phyloP scores from a whole-genome alignment of 768 basidiomycete genomes.

The Gloeostereum incarnatum region DNA sequence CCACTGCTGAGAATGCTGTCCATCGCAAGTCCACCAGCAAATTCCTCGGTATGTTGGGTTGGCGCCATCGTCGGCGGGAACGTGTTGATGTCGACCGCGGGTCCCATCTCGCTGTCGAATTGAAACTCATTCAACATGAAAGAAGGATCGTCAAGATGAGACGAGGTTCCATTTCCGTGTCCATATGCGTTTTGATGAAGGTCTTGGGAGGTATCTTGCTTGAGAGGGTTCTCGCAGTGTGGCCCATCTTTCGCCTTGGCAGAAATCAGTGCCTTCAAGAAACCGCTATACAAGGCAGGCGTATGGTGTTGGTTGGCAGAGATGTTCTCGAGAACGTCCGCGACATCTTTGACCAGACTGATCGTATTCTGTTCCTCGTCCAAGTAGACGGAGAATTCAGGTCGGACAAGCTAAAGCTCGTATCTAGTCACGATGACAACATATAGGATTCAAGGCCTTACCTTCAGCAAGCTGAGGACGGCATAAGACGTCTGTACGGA shows the following conservation, averaged over 20 bases:
- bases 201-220: not conserved
- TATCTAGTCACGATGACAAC: not conserved
- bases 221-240: not conserved
- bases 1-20: conserved; percentile 70
- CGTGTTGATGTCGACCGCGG: conserved; percentile 69
- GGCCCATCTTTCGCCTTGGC: conserved; percentile 28
- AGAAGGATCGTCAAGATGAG: conserved; percentile 14
- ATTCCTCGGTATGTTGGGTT: conserved; percentile 31
- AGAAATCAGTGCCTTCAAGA: conserved; percentile 70
- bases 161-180: not conserved
- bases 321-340: conserved; percentile 66
- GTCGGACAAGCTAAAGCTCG: conserved; percentile 65
- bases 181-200: not conserved
- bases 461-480: conserved; percentile 87
- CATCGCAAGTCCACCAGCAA: conserved; percentile 55
- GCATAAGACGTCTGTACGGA: conserved; percentile 93
- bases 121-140: conserved; percentile 48
- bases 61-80: conserved; percentile 88
- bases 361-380: conserved; percentile 68
- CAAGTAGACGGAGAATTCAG: conserved; percentile 72
- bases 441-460: conserved; percentile 17
- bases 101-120: conserved; percentile 79
- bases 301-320: conserved; percentile 80
- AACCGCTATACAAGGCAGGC: conserved; percentile 80
- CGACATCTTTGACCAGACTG: conserved; percentile 68